A percentile compares a stretch with the other conserved stretches of the same genome.
These are phyloP conservation scores for Bombardia bombarda DNA, from an alignment of 495 filamentous ascomycete species.

Conservation along the genomic window DNA sequence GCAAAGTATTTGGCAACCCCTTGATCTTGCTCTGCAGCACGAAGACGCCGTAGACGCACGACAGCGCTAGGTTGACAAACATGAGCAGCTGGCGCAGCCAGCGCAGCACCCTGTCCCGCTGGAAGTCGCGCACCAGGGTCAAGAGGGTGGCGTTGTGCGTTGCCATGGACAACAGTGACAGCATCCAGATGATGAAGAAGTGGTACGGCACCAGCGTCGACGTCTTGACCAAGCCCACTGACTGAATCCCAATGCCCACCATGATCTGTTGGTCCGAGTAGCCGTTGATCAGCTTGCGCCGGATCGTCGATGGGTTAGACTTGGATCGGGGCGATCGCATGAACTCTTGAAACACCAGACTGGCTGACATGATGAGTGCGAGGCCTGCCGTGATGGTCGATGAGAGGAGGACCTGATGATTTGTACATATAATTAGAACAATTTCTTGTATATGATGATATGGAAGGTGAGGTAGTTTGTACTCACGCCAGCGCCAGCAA, in stretches of 20 bases:
- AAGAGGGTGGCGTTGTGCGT: conserved; percentile 50
- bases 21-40: conserved; percentile 38
- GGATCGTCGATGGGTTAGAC: conserved; percentile 31
- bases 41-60: conserved; percentile 40
- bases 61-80: conserved; percentile 48
- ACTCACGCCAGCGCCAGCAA: conserved; percentile 51
- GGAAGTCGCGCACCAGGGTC: conserved; percentile 50
- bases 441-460: too few species aligned
- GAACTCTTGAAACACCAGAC: conserved; percentile 40
- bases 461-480: neutral
- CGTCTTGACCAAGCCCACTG: conserved; percentile 43
- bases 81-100: conserved; percentile 54
- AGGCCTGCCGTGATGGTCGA: conserved; percentile 48
- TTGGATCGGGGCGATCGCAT: conserved; percentile 12
- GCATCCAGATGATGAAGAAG: conserved; percentile 57
- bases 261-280: conserved; percentile 56
- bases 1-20: conserved; percentile 39
- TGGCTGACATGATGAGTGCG: conserved; percentile 36
- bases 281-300: conserved; percentile 48
- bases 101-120: conserved; percentile 51
- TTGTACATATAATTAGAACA: neutral
- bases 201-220: conserved; percentile 48
- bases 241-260: conserved; percentile 51
- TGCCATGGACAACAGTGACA: conserved; percentile 48
- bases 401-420: conserved; percentile 46